Evolutionary conservation across 75 land plant genomes (phyloP).

Genomic region (Cupressus sempervirens): DNA sequence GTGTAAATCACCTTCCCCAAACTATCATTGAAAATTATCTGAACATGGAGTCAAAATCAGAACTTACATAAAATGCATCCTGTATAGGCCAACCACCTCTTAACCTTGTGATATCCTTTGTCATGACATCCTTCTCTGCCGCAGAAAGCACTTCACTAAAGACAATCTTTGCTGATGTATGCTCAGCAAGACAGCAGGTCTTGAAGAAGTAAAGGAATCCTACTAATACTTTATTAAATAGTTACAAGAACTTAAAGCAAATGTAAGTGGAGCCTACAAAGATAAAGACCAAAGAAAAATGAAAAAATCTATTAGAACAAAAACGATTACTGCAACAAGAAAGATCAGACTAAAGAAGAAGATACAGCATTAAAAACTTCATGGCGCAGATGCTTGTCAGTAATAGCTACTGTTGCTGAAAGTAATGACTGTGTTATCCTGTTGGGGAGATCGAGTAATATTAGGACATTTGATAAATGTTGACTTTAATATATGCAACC

Average conservation of each 20-base stretch:
- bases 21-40: not conserved
- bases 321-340: not conserved
- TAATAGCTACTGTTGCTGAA: constrained; percentile 54
- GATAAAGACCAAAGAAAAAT: constrained; percentile 2
- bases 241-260: not conserved
- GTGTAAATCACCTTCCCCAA: not conserved
- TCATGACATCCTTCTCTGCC: constrained; percentile 73
- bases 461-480: not conserved
- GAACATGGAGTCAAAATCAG: not conserved
- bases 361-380: constrained; percentile 87
- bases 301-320: not conserved
- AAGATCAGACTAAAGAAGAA: constrained; percentile 14
- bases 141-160: constrained; percentile 78
- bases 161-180: constrained; percentile 62
- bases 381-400: constrained; percentile 65
- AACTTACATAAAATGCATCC: constrained; percentile 81
- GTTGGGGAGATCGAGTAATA: constrained; percentile 5
- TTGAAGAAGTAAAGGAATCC: constrained; percentile 20
- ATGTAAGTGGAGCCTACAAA: not conserved
- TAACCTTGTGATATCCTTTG: constrained; percentile 73
- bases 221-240: not conserved
- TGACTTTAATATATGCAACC: not conserved
- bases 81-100: constrained; percentile 96
- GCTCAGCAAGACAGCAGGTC: constrained; percentile 88
- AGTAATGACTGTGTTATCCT: constrained; percentile 93